A percentile compares a stretch with the other conserved stretches of the same genome.
Conservation (phyloP, 805 yeast genomes). For the Citeromyces matritensis region DNA sequence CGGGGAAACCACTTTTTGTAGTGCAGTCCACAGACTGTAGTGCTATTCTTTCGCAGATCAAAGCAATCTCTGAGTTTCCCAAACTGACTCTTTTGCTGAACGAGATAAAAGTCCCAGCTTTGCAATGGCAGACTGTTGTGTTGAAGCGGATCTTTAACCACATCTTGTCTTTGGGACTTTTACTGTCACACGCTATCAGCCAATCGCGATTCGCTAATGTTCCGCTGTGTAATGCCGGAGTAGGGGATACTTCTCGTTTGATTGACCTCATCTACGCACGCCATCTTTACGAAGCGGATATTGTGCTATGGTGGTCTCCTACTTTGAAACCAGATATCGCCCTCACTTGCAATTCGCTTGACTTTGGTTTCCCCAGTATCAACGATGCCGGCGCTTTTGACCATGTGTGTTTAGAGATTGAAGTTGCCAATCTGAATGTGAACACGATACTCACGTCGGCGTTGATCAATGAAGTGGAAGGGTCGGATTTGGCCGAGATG, state of each 20-base stretch:
- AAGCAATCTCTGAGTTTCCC: slow-evolving; percentile 41
- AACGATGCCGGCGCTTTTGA: slow-evolving; percentile 71
- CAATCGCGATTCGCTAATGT: slow-evolving; percentile 62
- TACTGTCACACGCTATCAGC: slow-evolving; percentile 52
- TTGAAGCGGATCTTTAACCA: slow-evolving; percentile 54
- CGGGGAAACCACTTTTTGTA: slow-evolving; percentile 47
- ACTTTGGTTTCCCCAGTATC: slow-evolving; percentile 50
- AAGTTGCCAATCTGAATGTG: slow-evolving; percentile 64
- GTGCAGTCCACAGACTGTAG: slow-evolving; percentile 57
- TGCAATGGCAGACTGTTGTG: slow-evolving; percentile 69
- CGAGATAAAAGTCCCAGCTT: slow-evolving; percentile 49
- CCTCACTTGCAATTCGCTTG: slow-evolving; percentile 29
- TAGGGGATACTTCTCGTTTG: slow-evolving; percentile 63
- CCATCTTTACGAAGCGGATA: slow-evolving; percentile 41
- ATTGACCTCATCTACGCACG: slow-evolving; percentile 85
- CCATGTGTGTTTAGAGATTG: slow-evolving; percentile 65
- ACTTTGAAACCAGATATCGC: slow-evolving; percentile 52
- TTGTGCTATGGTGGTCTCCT: slow-evolving; percentile 91
- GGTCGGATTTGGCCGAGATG: slow-evolving; percentile 54
- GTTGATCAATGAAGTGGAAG: slow-evolving; percentile 76
- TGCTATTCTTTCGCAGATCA: slow-evolving; percentile 29
- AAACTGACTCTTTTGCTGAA: slow-evolving; percentile 42
- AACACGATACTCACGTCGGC: slow-evolving; percentile 82
- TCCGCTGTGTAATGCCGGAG: slow-evolving; percentile 74
- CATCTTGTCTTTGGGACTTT: slow-evolving; percentile 55